Evolutionary conservation across 148 eudicot genomes (phyloP), one percentile per base, ranked within the genome.

Genomic region (Mesembryanthemum crystallinum): DNA sequence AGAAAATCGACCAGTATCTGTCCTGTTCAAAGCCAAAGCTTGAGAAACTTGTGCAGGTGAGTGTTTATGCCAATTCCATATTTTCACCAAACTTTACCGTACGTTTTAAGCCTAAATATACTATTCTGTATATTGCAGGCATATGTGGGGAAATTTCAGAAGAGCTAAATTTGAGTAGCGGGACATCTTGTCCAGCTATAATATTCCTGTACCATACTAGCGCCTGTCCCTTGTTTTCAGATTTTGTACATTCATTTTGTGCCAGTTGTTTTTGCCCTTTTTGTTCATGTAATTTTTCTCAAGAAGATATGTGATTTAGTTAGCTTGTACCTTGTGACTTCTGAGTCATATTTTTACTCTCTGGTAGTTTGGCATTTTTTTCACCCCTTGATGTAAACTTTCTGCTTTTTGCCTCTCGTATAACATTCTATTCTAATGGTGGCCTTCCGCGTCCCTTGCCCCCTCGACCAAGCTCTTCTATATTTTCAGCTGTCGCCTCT

Each of bases 21-120:
- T 81, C 93, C 20, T 76, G 35, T 72, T 86, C 89, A 8, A 92
- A 87, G 84, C 85, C 89, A 67, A 94, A 94, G 82, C 86, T 94
- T 79, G 76, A 85, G 25, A 92, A 94, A 84, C 95, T 94, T 69
- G 96, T 89, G 32, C 93, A 94, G 97, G 98, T 94, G 67, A 79
- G 87, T 77, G 47, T 51, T 70, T 35, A 58, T 77, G 35, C 29
- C 45, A 60, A 18, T 42, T 23, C 14, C 3, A 8, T 21, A 23
- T 8, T n/a, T 54, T 59, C 32, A 21, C 49, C 49, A 37, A 17
- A 65, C 35, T 37, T 64, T 17, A 5, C 13, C 2, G 23, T 25
- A 18, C 7, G 6, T 57, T 35, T 29, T 29, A 45, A 17, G 18
- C 58, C 0, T 18, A 39, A 27, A 30, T 27, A 8, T 70, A 8